Conservation (phyloP, 768 basidiomycete genomes). For the Guyanaporus albipodus region DNA sequence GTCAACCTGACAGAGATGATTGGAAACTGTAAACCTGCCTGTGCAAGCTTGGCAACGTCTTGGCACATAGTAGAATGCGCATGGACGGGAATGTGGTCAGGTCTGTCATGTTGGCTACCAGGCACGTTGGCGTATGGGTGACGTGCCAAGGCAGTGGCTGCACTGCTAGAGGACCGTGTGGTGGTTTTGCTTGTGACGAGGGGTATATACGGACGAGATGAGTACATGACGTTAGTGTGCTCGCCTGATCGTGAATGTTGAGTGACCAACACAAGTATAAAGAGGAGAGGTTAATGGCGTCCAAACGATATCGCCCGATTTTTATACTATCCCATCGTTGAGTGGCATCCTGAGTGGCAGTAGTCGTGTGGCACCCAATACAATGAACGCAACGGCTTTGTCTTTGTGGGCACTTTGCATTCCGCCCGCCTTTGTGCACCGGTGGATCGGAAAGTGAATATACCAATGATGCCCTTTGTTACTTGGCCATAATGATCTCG, state of each 20-base stretch:
- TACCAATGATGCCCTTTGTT: slow-evolving; percentile 7
- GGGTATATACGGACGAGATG: background rate
- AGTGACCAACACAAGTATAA: background rate
- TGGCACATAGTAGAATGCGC: background rate
- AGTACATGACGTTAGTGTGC: background rate
- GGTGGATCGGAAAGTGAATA: background rate
- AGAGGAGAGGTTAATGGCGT: background rate
- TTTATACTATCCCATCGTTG: slow-evolving; percentile 7
- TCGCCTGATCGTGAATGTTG: background rate
- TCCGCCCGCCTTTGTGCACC: slow-evolving; percentile 15
- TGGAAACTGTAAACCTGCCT: background rate
- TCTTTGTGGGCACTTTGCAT: slow-evolving; percentile 1
- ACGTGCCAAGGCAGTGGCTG: background rate
- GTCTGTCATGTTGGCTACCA: background rate
- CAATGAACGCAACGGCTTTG: slow-evolving; percentile 12
- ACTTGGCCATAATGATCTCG: background rate
- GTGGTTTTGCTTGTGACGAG: background rate
- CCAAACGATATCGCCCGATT: background rate
- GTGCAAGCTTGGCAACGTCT: background rate
- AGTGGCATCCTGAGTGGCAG: slow-evolving; percentile 1
- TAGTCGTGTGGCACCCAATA: background rate
- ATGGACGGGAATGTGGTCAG: background rate
- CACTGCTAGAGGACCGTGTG: background rate
- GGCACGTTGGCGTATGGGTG: background rate
- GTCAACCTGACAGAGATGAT: background rate